Conservation (phyloP, 2,329 filamentous ascomycete species). For the Stenocarpella maydis region DNA sequence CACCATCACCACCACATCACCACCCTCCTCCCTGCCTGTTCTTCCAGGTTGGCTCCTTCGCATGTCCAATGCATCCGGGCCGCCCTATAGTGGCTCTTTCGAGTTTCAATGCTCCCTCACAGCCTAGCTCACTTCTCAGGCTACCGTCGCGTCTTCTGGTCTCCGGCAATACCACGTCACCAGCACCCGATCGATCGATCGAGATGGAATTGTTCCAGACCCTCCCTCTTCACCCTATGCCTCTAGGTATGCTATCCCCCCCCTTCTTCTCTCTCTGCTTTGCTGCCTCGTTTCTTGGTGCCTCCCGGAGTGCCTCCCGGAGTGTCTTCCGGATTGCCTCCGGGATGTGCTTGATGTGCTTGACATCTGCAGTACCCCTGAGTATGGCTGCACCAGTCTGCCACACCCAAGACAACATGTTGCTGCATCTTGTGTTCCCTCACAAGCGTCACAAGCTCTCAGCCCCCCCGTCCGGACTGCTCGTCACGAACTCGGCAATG, state of each 20-base stretch:
- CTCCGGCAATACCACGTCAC: conserved; percentile 17
- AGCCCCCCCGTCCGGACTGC: too few species aligned
- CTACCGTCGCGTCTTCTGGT: too few species aligned
- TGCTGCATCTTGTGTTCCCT: not conserved
- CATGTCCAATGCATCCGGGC: too few species aligned
- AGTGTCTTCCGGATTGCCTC: not conserved
- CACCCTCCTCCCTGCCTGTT: not conserved
- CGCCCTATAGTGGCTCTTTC: too few species aligned
- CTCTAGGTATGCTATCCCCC: too few species aligned
- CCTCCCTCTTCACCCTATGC: too few species aligned
- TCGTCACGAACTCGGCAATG: not conserved
- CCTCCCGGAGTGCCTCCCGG: not conserved
- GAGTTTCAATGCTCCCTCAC: too few species aligned
- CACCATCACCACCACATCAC: too few species aligned
- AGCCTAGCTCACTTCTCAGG: too few species aligned
- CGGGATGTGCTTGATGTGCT: conserved; percentile 13
- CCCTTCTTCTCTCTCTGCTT: not conserved
- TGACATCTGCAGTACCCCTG: conserved; percentile 27
- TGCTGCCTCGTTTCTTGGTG: not conserved
- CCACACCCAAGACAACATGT: not conserved
- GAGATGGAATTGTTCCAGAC: not conserved
- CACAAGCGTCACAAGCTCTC: too few species aligned
- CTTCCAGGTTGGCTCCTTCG: not conserved
- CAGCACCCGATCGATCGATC: conserved; percentile 19
- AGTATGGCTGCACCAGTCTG: conserved; percentile 12